phyloP scores from a whole-genome alignment of 805 yeast genomes.

The Barnettozyma salicaria region DNA sequence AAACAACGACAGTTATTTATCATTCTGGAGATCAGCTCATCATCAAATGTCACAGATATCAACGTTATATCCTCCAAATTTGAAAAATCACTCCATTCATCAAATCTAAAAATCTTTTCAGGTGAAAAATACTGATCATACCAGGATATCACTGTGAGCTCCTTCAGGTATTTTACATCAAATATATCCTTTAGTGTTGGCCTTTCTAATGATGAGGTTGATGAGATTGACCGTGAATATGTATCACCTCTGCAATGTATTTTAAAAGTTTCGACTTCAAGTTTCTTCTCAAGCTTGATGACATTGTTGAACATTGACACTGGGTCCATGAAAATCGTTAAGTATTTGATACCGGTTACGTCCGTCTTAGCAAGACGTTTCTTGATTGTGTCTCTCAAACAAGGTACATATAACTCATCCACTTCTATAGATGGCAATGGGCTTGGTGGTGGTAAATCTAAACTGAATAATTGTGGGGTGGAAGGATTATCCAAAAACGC shows the following conservation, averaged over 20 bases:
- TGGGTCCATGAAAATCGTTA: constrained; percentile 36
- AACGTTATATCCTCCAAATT: constrained; percentile 35
- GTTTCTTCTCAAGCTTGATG: constrained; percentile 18
- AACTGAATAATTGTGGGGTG: constrained; percentile 18
- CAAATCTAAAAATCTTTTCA: constrained; percentile 29
- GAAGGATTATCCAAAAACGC: constrained; percentile 28
- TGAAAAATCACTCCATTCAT: constrained; percentile 32
- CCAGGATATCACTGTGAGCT: constrained; percentile 39
- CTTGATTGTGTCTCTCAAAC: constrained; percentile 24
- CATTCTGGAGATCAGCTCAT: constrained; percentile 28
- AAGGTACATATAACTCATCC: constrained; percentile 27
- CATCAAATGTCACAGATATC: constrained; percentile 32
- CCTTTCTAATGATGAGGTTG: constrained; percentile 13
- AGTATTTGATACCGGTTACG: constrained; percentile 21
- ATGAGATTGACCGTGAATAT: constrained; percentile 28
- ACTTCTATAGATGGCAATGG: constrained; percentile 30
- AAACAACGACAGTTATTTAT: constrained; percentile 28
- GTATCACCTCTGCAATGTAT: constrained; percentile 38
- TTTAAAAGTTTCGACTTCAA: constrained; percentile 33
- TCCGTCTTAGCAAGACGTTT: constrained; percentile 18
- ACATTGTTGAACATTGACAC: constrained; percentile 31
- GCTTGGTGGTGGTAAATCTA: constrained; percentile 29
- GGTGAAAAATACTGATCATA: constrained; percentile 31
- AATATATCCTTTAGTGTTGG: constrained; percentile 31
- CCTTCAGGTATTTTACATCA: constrained; percentile 30